These are phyloP conservation scores for Solanum sparsipilum DNA, from an alignment of 257 asterid species.

Conservation along the genomic window DNA sequence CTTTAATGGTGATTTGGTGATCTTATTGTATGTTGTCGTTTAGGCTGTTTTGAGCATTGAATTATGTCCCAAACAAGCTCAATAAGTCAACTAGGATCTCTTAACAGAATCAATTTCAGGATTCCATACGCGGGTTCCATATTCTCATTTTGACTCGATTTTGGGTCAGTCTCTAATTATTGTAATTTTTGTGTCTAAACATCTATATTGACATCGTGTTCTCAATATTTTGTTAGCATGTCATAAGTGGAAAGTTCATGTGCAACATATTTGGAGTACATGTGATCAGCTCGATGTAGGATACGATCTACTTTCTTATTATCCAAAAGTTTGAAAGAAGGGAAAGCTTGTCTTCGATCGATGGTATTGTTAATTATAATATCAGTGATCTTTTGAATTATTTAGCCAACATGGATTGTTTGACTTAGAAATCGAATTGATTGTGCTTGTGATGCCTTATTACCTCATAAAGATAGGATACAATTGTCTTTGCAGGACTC, in stretches of 20 bases:
- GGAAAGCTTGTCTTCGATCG: too few species aligned
- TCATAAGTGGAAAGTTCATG: fast-evolving
- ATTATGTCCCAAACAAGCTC: background rate
- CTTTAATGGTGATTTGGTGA: background rate
- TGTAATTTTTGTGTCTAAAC: background rate
- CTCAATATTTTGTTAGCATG: background rate
- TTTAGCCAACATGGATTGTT: too few species aligned
- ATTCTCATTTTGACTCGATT: background rate
- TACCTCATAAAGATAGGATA: background rate
- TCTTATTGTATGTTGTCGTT: background rate
- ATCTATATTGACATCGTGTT: background rate
- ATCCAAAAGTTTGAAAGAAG: background rate
- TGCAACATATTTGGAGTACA: too few species aligned
- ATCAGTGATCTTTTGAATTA: too few species aligned
- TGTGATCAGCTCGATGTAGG: too few species aligned
- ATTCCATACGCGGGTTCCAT: fast-evolving
- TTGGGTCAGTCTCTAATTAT: background rate
- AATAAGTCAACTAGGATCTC: background rate
- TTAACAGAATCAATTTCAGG: too few species aligned
- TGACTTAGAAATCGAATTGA: background rate
- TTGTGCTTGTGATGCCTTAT: background rate
- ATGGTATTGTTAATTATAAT: background rate
- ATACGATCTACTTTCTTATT: too few species aligned
- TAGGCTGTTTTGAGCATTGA: background rate
- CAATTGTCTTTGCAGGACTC: background rate